Evolutionary conservation across 495 filamentous ascomycete genomes (phyloP), one percentile per base, ranked within the genome.

Genomic region (Hypoxylon perforatum): DNA sequence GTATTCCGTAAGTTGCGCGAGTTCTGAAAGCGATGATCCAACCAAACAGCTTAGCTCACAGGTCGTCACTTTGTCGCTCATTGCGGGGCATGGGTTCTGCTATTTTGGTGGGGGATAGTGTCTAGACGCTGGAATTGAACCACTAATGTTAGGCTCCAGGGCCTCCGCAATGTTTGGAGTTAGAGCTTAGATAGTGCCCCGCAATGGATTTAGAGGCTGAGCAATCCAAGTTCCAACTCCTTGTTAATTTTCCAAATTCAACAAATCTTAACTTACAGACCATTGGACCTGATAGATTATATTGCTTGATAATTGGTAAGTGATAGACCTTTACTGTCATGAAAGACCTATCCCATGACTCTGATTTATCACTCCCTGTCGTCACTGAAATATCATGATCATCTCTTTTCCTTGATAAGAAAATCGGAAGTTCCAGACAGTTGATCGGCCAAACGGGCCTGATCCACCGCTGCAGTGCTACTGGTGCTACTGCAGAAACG

Each of bases 381-480:
- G 36, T 25, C 9, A 15, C 17, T 30, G 8, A 15, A 1, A 3
- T 21, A 38, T n/a, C 14, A 42, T 42, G 39, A n/a, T n/a, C 39
- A 42, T 4, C 15, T 42, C n/a, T 6, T 17, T 42, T 15, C 1
- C 4, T 15, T 42, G 39, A 17, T 6, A 42, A 17, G 39, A 17
- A 30, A 66, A 41, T 30, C 50, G 28, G 14, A 55, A 18, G 63
- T 57, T 67, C 52, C 52, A 57, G 63, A 46, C 52, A 48, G 42
- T 23, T 56, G 63, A 66, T 56, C 55, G 57, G 28, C 52, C 51
- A 60, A 25, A 53, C 25, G 48, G 30, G 12, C 22, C 4, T 48
- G 52, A 67, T 62, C 64, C 58, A 67, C 58, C 28, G 17, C 57
- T 49, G 28, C 33, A 22, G 57, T 68, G 25, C 55, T 60, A 54